Base-by-base conservation (phyloP, 768 basidiomycete genomes). In the Rickenella mellea region DNA sequence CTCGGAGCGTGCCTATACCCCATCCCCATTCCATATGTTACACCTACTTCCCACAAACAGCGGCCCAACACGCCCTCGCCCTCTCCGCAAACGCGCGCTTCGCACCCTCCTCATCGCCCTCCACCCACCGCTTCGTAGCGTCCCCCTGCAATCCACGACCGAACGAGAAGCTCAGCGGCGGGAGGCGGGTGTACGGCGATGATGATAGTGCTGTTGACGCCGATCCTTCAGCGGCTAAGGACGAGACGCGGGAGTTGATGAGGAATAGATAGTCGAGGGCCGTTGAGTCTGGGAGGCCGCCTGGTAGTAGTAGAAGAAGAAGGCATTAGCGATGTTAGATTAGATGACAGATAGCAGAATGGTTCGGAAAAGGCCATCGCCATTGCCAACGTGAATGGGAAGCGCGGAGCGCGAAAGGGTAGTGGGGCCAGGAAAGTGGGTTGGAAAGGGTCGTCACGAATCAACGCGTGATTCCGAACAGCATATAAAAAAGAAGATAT, bases 131-230 rank as follows among this genome's bases (percentile, higher is more conserved):
- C 41, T 61, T 57, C 59, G 71, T 64, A 7, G 71, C 67, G 11
- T 71, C 68, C 2, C 69, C 68, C 54, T 77, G 75, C 21, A 75
- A 49, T 8, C 68, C 69, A 20, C 69, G 50, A 25, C 73, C 70
- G 55, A 69, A 75, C 21, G 71, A 71, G 51, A 76, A 74, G 3
- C 66, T 63, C 28, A 74, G 49, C 19, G 57, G 59, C n/a, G 67
- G 71, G 6, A 73, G 55, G 6, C 66, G 59, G 12, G 58, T 50
- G 37, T 71, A 58, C 7, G 66, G 51, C 6, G 65, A 68, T 24
- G 54, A 48, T 2, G 58, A 51, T 9, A 7, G 19, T 22, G 33
- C 33, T 10, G 19, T 17, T 17, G 19, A 10, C 15, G 56, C 46
- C 6, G 65, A 60, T 10, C 10, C 29, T 10, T 15, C 15, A 30